phyloP scores from a whole-genome alignment of 257 asterid species.

The Datura wrightii region DNA sequence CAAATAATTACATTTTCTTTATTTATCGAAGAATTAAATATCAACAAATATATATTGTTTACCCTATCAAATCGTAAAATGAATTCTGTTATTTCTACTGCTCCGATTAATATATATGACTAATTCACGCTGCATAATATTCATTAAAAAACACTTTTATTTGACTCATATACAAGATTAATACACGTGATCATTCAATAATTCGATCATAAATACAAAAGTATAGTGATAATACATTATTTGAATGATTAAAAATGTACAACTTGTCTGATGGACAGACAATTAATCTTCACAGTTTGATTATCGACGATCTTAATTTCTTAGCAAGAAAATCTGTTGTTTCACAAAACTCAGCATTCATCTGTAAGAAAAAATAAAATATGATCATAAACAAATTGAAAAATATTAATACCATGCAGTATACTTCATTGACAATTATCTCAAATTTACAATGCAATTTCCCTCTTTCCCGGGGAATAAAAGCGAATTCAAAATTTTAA shows the following conservation, averaged over 20 bases:
- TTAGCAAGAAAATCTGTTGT: slow-evolving; percentile 10
- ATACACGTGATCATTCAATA: no score
- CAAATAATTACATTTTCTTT: neutral
- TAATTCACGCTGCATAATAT: neutral
- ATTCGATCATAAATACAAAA: neutral
- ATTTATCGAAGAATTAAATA: neutral
- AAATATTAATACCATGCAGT: neutral
- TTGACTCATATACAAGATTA: neutral
- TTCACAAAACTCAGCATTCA: slow-evolving; percentile 3
- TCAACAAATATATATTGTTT: neutral
- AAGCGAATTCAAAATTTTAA: no score
- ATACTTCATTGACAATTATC: neutral
- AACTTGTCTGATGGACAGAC: neutral
- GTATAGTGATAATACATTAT: neutral
- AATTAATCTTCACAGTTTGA: neutral
- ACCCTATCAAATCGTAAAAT: neutral
- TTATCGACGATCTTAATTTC: slow-evolving; percentile 5
- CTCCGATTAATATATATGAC: neutral
- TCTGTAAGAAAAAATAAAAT: neutral
- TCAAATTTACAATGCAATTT: neutral
- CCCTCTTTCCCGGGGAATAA: neutral
- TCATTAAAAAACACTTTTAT: neutral
- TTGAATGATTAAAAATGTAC: neutral
- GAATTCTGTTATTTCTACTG: neutral
- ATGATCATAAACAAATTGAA: neutral